phyloP scores from a whole-genome alignment of 495 filamentous ascomycete genomes.

The Trichoderma gamsii region DNA sequence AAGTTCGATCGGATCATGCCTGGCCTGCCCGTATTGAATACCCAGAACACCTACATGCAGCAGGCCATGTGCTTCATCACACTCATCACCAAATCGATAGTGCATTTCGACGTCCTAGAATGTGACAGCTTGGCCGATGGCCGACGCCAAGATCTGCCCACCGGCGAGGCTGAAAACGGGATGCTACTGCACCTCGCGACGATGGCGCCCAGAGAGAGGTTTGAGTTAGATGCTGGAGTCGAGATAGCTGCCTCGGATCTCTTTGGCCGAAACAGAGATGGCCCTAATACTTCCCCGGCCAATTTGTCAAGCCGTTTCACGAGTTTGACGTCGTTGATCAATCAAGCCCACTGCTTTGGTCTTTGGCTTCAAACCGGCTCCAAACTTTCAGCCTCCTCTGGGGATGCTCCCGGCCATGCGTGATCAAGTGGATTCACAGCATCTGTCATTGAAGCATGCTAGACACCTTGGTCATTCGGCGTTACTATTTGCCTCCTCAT shows the following conservation, averaged over 20 bases:
- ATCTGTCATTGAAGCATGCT: not conserved
- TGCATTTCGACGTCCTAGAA: not conserved
- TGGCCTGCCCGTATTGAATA: not conserved
- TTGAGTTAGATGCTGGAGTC: conserved; percentile 2
- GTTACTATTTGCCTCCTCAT: not conserved
- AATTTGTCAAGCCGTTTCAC: not conserved
- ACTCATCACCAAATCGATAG: not conserved
- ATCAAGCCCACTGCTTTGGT: not conserved
- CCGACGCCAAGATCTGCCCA: conserved; percentile 3
- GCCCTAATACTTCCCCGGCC: not conserved
- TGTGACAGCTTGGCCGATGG: not conserved
- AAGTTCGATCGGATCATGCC: conserved; percentile 6
- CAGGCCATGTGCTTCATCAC: not conserved
- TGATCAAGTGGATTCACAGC: too few species aligned
- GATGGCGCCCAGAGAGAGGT: conserved; percentile 7
- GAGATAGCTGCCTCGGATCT: conserved; percentile 4
- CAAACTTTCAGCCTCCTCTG: not conserved
- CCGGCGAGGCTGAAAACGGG: conserved; percentile 6
- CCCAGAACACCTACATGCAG: not conserved
- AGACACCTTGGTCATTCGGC: not conserved
- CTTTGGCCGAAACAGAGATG: conserved; percentile 6
- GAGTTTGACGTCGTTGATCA: not conserved
- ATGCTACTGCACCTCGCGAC: conserved; percentile 12
- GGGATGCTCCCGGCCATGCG: not conserved
- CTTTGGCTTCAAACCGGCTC: not conserved